Percentiles rank a stretch among this genome's conserved stretches.
Evolutionary conservation across 2,329 filamentous ascomycete genomes (phyloP).

Genomic region (Ophiostoma perfectum): DNA sequence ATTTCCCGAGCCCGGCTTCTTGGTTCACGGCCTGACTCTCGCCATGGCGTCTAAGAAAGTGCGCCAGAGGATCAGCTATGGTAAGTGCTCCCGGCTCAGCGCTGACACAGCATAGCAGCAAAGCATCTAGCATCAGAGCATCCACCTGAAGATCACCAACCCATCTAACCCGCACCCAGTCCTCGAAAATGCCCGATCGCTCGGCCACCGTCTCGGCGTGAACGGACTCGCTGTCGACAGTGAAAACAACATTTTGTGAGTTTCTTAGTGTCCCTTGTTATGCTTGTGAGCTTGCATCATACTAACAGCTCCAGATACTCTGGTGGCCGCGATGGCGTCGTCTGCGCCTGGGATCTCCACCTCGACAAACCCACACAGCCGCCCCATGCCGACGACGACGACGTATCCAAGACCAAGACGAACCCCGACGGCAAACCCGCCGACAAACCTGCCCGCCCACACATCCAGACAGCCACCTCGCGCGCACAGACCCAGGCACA

Average conservation of each 20-base stretch:
- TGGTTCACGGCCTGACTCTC: constrained; percentile 12
- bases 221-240: constrained; percentile 88
- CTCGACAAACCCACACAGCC: constrained; percentile 49
- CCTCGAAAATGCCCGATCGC: constrained; percentile 55
- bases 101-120: too few species aligned
- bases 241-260: constrained; percentile 79
- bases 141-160: background rate
- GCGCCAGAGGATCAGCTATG: constrained; percentile 62
- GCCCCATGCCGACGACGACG: background rate
- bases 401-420: too few species aligned
- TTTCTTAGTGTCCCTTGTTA: constrained; percentile 9
- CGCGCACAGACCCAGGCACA: constrained; percentile 65
- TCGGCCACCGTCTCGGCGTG: constrained; percentile 87
- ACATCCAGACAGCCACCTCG: constrained; percentile 47
- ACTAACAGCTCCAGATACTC: constrained; percentile 63
- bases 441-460: constrained; percentile 30
- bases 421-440: constrained; percentile 25
- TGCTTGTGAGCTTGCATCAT: background rate
- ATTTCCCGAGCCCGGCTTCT: background rate
- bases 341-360: constrained; percentile 92
- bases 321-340: constrained; percentile 86
- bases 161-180: constrained; percentile 36
- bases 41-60: constrained; percentile 57
- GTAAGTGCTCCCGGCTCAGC: constrained; percentile 37
- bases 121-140: too few species aligned